Base-by-base conservation (phyloP, 805 yeast genomes). In the Candida pseudofarinosa region DNA sequence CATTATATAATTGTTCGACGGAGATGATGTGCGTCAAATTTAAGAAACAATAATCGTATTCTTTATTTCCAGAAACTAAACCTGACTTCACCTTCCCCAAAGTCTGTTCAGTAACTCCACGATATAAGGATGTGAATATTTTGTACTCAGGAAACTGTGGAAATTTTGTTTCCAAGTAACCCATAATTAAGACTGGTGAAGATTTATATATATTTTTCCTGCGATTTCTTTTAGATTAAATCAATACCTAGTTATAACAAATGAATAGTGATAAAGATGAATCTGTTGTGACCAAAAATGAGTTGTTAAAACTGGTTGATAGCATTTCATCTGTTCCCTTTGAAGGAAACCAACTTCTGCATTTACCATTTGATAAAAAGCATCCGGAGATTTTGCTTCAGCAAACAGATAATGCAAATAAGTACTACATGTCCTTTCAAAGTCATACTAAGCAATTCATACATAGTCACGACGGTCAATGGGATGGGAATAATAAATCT, bases 31-130 rank as follows among this genome's bases (percentile, higher is more conserved):
- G 72, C 8, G 63, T 60, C 2, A 88, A 79, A 56, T 82, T 80
- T 39, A 87, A 69, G 55, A 86, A 80, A 5, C 88, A 84, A 60
- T 65, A 83, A 49, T 85, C 79, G 54, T 76, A 76, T 12, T 63
- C 63, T 3, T 54, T 46, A 53, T 81, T 70, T 2, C 76, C 79
- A 7, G 63, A 60, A 19, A 75, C 62, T 33, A 77, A 68, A 42
- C 69, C 61, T 10, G 52, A 41, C 38, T 78, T 75, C 33, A 87
- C 73, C 4, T 60, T 63, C 2, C 58, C 48, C 12, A 76, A 42
- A 1, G 31, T 39, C 2, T 44, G 63, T 41, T 74, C 74, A 8
- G 54, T 42, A 3, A 87, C 79, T 28, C 71, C 60, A 3, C 61
- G 54, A 56, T 71, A 83, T 38, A 78, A 64, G 4, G 73, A 54